phyloP scores from a whole-genome alignment of 2,329 filamentous ascomycete genomes.

The Colletotrichum higginsianum region DNA sequence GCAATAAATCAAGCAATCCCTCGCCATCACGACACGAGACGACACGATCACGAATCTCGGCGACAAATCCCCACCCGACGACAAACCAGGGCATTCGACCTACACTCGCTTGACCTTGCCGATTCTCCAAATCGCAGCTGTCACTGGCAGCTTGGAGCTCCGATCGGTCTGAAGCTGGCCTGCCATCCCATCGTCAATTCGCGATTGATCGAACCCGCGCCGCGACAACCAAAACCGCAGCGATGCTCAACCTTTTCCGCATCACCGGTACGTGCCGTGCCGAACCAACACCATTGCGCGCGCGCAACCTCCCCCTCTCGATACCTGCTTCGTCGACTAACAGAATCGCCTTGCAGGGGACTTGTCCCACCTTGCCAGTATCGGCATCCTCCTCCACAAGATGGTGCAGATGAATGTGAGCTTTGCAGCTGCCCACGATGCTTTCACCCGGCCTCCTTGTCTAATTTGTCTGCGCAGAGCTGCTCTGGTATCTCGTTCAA shows the following conservation, averaged over 20 bases:
- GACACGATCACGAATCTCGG: background rate
- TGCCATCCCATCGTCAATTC: background rate
- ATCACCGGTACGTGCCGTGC: constrained; percentile 64
- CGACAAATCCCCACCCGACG: constrained; percentile 13
- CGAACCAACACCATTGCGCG: background rate
- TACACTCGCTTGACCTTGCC: constrained; percentile 13
- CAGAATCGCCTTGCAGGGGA: constrained; percentile 74
- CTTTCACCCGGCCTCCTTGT: constrained; percentile 13
- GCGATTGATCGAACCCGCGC: constrained; percentile 19
- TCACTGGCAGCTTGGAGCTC: constrained; percentile 39
- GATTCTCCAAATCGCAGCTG: constrained; percentile 10
- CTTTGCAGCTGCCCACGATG: constrained; percentile 49
- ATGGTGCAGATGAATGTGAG: constrained; percentile 91
- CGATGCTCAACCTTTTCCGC: constrained; percentile 72
- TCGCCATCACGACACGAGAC: constrained; percentile 17
- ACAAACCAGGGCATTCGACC: background rate
- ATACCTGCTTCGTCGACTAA: constrained; percentile 31
- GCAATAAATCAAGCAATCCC: constrained; percentile 12
- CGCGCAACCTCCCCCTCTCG: no score
- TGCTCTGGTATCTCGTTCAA: constrained; percentile 99
- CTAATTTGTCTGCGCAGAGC: constrained; percentile 72
- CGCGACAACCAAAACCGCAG: constrained; percentile 49
- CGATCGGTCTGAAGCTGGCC: constrained; percentile 25
- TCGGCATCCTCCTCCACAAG: constrained; percentile 95
- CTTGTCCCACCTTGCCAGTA: constrained; percentile 94